Conservation (phyloP, 768 basidiomycete genomes). For the Phlegmacium glaucopus region DNA sequence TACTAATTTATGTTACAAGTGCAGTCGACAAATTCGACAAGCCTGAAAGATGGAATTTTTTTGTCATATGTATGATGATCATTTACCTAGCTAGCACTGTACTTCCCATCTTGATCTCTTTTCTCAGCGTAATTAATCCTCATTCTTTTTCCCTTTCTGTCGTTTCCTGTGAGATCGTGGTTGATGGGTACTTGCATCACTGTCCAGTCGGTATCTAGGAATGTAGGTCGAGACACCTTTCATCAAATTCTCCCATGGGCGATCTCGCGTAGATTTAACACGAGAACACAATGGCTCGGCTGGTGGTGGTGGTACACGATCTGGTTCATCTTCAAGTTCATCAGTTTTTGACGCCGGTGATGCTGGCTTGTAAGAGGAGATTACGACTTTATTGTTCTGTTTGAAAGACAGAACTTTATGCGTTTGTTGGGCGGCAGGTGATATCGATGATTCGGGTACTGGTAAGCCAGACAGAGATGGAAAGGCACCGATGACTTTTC, state of each 20-base stretch:
- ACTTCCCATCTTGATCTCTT: background rate
- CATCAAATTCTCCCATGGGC: conserved; percentile 44
- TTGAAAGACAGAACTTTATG: conserved; percentile 63
- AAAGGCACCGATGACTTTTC: conserved; percentile 56
- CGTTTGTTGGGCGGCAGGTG: conserved; percentile 24
- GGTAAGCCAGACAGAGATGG: conserved; percentile 41
- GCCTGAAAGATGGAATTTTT: background rate
- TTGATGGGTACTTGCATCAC: background rate
- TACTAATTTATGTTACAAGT: too few relatives aligned
- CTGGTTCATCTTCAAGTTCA: conserved; percentile 25
- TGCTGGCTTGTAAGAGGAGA: conserved; percentile 50
- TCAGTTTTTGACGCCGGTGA: conserved; percentile 28
- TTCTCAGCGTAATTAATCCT: conserved; percentile 3
- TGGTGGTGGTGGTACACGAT: conserved; percentile 38
- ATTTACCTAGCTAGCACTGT: background rate
- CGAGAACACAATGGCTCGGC: conserved; percentile 36
- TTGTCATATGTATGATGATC: conserved; percentile 9
- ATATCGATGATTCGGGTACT: conserved; percentile 3
- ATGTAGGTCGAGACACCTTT: conserved; percentile 34
- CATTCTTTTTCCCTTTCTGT: conserved; percentile 4
- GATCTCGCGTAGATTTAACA: conserved; percentile 18
- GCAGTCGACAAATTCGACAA: too few relatives aligned
- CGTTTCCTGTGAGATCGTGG: conserved; percentile 1
- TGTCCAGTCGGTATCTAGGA: conserved; percentile 17
- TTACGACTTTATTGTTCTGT: conserved; percentile 44